Evolutionary conservation across 1,139 yeast species (phyloP).

Genomic region (Arxiozyma slooffiae): DNA sequence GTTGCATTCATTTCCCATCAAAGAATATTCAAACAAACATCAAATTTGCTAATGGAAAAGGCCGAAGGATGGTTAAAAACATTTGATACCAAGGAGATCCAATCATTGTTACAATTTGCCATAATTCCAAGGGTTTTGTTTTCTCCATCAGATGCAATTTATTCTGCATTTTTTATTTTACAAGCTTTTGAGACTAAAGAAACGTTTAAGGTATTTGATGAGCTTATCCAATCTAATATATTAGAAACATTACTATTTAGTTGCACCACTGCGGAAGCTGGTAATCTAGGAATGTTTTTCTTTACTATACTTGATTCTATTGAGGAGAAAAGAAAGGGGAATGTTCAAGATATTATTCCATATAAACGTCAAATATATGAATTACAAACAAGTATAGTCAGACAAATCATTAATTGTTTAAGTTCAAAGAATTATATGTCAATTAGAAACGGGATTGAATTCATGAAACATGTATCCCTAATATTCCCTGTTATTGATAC

Average conservation of each 20-base stretch:
- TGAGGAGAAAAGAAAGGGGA: slow-evolving; percentile 20
- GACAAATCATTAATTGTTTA: slow-evolving; percentile 41
- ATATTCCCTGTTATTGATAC: slow-evolving; percentile 62
- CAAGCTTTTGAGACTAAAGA: slow-evolving; percentile 38
- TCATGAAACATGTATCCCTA: slow-evolving; percentile 57
- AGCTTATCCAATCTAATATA: slow-evolving; percentile 42
- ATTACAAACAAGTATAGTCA: slow-evolving; percentile 43
- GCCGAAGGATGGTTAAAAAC: slow-evolving; percentile 21
- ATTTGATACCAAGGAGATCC: slow-evolving; percentile 19
- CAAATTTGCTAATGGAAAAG: slow-evolving; percentile 27
- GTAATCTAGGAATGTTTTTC: slow-evolving; percentile 70
- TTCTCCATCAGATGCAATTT: slow-evolving; percentile 81
- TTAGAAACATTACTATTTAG: slow-evolving; percentile 57
- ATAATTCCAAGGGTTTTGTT: slow-evolving; percentile 67
- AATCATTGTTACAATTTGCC: slow-evolving; percentile 50
- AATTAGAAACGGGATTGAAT: slow-evolving; percentile 69
- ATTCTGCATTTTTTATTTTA: slow-evolving; percentile 52
- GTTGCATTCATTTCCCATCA: slow-evolving; percentile 31
- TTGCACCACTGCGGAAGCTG: slow-evolving; percentile 69
- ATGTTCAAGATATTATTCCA: slow-evolving; percentile 26
- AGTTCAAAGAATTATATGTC: slow-evolving; percentile 61
- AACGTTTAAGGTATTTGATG: slow-evolving; percentile 37
- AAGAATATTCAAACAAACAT: slow-evolving; percentile 25
- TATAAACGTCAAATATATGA: slow-evolving; percentile 40
- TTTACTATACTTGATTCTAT: slow-evolving; percentile 45